Conservation (phyloP, 2,329 filamentous ascomycete species). For the Helotiales sp. region DNA sequence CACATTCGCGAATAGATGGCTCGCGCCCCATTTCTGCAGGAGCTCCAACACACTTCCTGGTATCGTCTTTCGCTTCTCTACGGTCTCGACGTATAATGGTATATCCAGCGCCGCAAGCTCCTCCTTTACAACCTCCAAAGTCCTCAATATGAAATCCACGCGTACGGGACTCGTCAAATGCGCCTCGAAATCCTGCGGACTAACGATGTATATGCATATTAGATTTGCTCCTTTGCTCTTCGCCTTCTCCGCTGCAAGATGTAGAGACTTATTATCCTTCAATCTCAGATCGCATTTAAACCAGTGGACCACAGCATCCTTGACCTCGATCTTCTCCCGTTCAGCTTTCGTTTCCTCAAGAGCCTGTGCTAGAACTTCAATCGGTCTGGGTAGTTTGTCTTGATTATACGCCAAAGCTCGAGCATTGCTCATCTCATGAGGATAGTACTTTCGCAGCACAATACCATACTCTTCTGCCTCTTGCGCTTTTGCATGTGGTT, state of each 20-base stretch:
- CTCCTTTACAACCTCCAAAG: constrained; percentile 61
- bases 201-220: constrained; percentile 76
- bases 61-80: constrained; percentile 64
- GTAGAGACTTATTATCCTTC: constrained; percentile 71
- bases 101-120: constrained; percentile 73
- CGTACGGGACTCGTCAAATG: constrained; percentile 72
- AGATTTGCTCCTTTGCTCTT: constrained; percentile 45
- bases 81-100: constrained; percentile 73
- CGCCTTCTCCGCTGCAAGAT: constrained; percentile 27
- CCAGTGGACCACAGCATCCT: constrained; percentile 78
- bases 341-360: constrained; percentile 58
- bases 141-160: constrained; percentile 80
- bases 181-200: constrained; percentile 81
- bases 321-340: constrained; percentile 52
- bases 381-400: constrained; percentile 69
- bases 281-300: constrained; percentile 81
- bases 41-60: constrained; percentile 62
- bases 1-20: constrained; percentile 77
- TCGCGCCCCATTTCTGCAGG: constrained; percentile 69
- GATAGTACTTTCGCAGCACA: constrained; percentile 75
- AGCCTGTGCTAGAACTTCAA: constrained; percentile 64
- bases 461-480: constrained; percentile 56
- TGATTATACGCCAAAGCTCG: constrained; percentile 73
- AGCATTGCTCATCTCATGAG: constrained; percentile 80
- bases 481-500: constrained; percentile 34